A percentile compares a stretch with the other conserved stretches of the same genome.
phyloP scores from a whole-genome alignment of 805 yeast species.

The Sugiyamaella mastotermitis region DNA sequence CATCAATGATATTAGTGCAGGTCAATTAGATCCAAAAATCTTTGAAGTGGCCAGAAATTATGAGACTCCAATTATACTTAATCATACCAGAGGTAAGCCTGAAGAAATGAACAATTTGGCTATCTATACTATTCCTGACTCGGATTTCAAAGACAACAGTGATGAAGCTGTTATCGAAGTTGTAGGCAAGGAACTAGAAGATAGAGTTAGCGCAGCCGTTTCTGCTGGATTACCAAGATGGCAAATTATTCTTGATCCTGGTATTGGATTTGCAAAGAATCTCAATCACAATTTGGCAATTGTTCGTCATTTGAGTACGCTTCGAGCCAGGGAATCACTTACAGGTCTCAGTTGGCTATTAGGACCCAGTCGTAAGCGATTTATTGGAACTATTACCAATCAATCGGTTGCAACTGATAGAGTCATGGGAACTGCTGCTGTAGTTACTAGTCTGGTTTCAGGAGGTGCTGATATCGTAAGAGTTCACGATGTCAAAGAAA shows the following conservation, averaged over 20 bases:
- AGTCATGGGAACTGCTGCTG: slow-evolving; percentile 68
- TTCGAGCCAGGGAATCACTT: slow-evolving; percentile 20
- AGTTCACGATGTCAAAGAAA: slow-evolving; percentile 75
- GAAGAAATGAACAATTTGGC: slow-evolving; percentile 61
- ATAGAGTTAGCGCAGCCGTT: slow-evolving; percentile 50
- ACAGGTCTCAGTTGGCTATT: slow-evolving; percentile 58
- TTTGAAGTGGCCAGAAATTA: slow-evolving; percentile 61
- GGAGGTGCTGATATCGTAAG: slow-evolving; percentile 75
- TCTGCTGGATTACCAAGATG: slow-evolving; percentile 67
- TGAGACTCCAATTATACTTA: slow-evolving; percentile 67
- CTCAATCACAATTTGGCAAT: slow-evolving; percentile 62
- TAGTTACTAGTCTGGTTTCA: slow-evolving; percentile 66
- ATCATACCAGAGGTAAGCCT: slow-evolving; percentile 82
- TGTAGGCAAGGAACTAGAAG: slow-evolving; percentile 59
- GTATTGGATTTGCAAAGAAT: slow-evolving; percentile 91
- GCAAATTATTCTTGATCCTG: slow-evolving; percentile 93
- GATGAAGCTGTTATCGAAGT: slow-evolving; percentile 42
- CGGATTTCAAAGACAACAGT: slow-evolving; percentile 20
- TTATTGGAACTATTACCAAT: slow-evolving; percentile 70
- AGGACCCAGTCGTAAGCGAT: slow-evolving; percentile 86
- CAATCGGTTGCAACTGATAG: slow-evolving; percentile 55
- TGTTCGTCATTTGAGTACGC: slow-evolving; percentile 36
- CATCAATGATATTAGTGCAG: slow-evolving; percentile 86
- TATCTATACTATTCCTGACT: slow-evolving; percentile 37
- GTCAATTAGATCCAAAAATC: slow-evolving; percentile 60